phyloP scores from a whole-genome alignment of 1,284 basidiomycete genomes.

The Ceratobasidium sp. region DNA sequence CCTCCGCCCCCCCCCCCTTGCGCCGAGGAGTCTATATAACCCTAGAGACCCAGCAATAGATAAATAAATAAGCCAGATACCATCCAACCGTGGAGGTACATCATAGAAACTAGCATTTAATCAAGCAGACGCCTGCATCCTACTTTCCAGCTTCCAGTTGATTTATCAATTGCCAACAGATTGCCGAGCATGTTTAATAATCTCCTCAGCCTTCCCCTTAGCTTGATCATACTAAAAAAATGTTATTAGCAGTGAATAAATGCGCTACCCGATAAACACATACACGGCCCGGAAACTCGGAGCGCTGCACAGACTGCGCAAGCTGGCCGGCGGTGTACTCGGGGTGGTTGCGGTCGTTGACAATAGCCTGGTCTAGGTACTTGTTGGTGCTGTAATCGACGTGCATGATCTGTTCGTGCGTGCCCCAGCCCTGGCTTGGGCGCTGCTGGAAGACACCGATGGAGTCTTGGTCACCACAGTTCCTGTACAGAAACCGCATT shows the following conservation, averaged over 20 bases:
- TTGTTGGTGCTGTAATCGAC: conserved; percentile 33
- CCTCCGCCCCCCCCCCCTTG: too few species aligned
- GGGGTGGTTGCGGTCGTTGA: conserved; percentile 42
- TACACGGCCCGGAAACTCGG: conserved; percentile 40
- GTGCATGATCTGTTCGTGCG: conserved; percentile 46
- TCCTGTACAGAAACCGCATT: not conserved
- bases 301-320: conserved; percentile 45
- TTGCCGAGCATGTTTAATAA: conserved; percentile 19
- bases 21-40: too few species aligned
- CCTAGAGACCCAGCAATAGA: too few species aligned
- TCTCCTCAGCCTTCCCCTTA: conserved; percentile 16
- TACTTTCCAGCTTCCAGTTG: conserved; percentile 35
- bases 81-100: not conserved
- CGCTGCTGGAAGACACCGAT: conserved; percentile 48
- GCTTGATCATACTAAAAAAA: conserved; percentile 38
- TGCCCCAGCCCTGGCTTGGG: conserved; percentile 47
- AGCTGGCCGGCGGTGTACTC: conserved; percentile 44
- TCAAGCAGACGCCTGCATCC: conserved; percentile 31
- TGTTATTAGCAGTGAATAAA: not conserved
- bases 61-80: conserved; percentile 4
- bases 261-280: not conserved
- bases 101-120: not conserved
- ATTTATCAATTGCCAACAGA: conserved; percentile 29
- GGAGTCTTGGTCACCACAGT: conserved; percentile 47
- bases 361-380: conserved; percentile 42